phyloP scores from a whole-genome alignment of 2,329 filamentous ascomycete species.

The Aspergillaceae sp. region DNA sequence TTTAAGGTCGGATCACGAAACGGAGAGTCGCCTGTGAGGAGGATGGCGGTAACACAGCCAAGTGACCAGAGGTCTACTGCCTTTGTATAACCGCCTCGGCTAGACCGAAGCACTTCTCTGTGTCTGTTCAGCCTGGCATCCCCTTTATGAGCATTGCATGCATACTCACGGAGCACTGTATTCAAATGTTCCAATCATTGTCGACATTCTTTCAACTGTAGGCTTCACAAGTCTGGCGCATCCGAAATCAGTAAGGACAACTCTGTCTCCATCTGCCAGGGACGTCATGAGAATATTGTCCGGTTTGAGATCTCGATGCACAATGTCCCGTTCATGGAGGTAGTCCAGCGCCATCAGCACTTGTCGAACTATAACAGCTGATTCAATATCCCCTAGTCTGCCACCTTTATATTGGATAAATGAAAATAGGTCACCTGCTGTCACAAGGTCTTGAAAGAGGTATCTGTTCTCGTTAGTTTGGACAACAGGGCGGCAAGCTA shows the following conservation, averaged over 20 bases:
- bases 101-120: slow-evolving; percentile 18
- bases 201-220: slow-evolving; percentile 41
- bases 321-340: slow-evolving; percentile 47
- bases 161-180: slow-evolving; percentile 51
- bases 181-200: slow-evolving; percentile 47
- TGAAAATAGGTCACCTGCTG: slow-evolving; percentile 54
- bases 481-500: too few species aligned
- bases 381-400: slow-evolving; percentile 41
- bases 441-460: slow-evolving; percentile 53
- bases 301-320: slow-evolving; percentile 56
- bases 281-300: slow-evolving; percentile 56
- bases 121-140: neutral
- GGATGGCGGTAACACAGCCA: slow-evolving; percentile 45
- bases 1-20: slow-evolving; percentile 33
- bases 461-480: slow-evolving; percentile 35
- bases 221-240: slow-evolving; percentile 36
- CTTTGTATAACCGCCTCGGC: slow-evolving; percentile 44
- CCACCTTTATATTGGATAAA: slow-evolving; percentile 46
- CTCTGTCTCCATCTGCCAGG: slow-evolving; percentile 40
- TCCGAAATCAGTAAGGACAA: slow-evolving; percentile 56
- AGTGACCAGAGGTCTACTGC: slow-evolving; percentile 56
- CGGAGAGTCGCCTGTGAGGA: slow-evolving; percentile 44
- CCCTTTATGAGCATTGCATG: too few species aligned
- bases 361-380: slow-evolving; percentile 48
- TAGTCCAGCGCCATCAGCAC: slow-evolving; percentile 51